phyloP scores from a whole-genome alignment of 768 basidiomycete genomes.

The Glaciozyma antarctica region DNA sequence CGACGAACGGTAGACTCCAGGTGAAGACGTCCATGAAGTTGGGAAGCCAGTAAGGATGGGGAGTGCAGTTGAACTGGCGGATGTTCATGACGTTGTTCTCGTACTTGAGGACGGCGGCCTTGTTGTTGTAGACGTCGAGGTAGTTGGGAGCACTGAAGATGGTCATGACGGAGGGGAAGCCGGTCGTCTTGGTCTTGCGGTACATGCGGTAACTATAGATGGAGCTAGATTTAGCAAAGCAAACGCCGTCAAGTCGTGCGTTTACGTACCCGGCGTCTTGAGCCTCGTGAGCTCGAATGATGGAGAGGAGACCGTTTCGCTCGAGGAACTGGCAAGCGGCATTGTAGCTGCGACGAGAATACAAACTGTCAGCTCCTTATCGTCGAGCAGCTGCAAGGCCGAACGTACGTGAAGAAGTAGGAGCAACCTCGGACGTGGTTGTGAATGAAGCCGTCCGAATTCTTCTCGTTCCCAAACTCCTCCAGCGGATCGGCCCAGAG shows the following conservation, averaged over 20 bases:
- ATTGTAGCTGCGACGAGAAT: conserved; percentile 61
- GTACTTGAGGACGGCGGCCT: conserved; percentile 96
- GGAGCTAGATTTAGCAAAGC: neutral
- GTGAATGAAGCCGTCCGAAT: conserved; percentile 77
- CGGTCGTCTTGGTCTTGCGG: conserved; percentile 93
- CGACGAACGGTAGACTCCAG: conserved; percentile 96
- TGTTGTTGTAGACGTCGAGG: conserved; percentile 97
- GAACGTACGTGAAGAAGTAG: conserved; percentile 84
- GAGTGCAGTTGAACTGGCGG: conserved; percentile 91
- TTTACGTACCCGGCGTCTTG: conserved; percentile 84
- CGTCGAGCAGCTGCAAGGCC: neutral
- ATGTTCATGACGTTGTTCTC: conserved; percentile 98
- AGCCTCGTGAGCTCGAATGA: conserved; percentile 96
- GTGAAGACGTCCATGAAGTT: conserved; percentile 99
- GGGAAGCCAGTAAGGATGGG: conserved; percentile 95
- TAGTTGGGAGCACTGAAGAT: conserved; percentile 98
- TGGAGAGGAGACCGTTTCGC: conserved; percentile 88
- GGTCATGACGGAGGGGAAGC: conserved; percentile 99
- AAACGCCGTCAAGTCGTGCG: neutral
- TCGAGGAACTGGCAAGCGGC: conserved; percentile 96
- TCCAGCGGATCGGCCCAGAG: conserved; percentile 98
- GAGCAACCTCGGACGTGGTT: conserved; percentile 96
- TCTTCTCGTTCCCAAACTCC: conserved; percentile 93
- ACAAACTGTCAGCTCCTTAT: neutral
- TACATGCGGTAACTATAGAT: conserved; percentile 63